These are phyloP conservation scores for Ascochyta koolunga DNA, from an alignment of 2,329 filamentous ascomycete genomes.

Conservation along the genomic window DNA sequence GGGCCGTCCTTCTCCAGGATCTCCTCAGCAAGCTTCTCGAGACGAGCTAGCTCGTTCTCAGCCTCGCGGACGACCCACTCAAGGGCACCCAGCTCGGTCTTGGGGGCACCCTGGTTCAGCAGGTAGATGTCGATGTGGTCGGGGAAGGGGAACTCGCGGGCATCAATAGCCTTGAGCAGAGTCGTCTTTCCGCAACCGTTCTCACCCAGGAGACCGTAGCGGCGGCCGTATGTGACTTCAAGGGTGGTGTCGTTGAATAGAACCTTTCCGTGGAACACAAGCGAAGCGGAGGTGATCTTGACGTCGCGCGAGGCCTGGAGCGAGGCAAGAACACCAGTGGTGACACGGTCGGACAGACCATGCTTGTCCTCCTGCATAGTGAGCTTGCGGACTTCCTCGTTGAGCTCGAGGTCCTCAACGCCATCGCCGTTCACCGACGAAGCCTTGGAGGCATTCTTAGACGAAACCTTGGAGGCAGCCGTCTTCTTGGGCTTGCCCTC, in stretches of 20 bases:
- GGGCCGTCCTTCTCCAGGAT: conserved; percentile 91
- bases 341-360: conserved; percentile 95
- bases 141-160: conserved; percentile 93
- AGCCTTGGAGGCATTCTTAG: conserved; percentile 66
- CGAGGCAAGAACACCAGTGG: conserved; percentile 93
- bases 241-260: conserved; percentile 92
- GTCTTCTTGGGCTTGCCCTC: conserved; percentile 79
- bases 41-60: conserved; percentile 85
- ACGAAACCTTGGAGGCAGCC: conserved; percentile 70
- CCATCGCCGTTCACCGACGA: conserved; percentile 76
- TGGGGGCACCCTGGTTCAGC: conserved; percentile 93
- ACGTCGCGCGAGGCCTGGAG: conserved; percentile 86
- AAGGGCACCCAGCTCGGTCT: conserved; percentile 84
- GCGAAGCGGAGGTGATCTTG: conserved; percentile 90
- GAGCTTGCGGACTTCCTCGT: conserved; percentile 83
- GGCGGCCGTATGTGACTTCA: conserved; percentile 89
- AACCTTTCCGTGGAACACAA: conserved; percentile 98
- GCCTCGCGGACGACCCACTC: conserved; percentile 98
- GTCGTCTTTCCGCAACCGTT: conserved; percentile 99
- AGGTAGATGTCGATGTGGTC: conserved; percentile 98
- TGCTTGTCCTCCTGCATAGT: conserved; percentile 94
- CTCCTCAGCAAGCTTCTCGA: conserved; percentile 88
- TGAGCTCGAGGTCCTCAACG: conserved; percentile 68
- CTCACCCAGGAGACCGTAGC: conserved; percentile 95
- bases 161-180: conserved; percentile 91